Percentiles rank a stretch among this genome's conserved stretches.
Conservation (phyloP, 2,329 filamentous ascomycete genomes). For the Chrysoporthe austroafricana region DNA sequence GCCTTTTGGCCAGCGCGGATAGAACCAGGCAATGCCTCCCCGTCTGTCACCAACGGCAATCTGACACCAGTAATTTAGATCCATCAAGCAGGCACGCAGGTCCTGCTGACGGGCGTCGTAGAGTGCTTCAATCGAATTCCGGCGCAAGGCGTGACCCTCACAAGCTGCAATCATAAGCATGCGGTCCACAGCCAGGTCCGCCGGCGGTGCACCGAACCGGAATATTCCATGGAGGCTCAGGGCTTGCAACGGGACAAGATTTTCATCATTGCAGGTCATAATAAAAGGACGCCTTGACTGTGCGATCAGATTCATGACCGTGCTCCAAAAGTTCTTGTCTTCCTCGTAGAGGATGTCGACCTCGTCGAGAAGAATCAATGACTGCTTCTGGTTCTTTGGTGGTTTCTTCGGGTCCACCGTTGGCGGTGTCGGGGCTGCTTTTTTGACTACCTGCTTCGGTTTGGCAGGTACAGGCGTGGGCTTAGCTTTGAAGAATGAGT, state of each 20-base stretch:
- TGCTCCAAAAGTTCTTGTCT: constrained; percentile 92
- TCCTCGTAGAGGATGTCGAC: constrained; percentile 93
- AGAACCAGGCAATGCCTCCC: constrained; percentile 89
- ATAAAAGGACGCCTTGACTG: constrained; percentile 91
- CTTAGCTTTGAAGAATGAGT: constrained; percentile 74
- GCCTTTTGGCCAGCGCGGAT: constrained; percentile 74
- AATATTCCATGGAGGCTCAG: constrained; percentile 86
- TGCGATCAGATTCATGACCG: constrained; percentile 74
- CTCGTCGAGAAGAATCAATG: constrained; percentile 90
- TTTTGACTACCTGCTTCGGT: constrained; percentile 37
- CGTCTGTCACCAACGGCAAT: constrained; percentile 89
- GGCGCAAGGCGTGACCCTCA: constrained; percentile 80
- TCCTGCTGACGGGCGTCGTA: constrained; percentile 73
- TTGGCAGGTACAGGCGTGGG: constrained; percentile 37
- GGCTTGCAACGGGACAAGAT: constrained; percentile 72
- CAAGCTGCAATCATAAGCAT: constrained; percentile 81
- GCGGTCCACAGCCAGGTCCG: constrained; percentile 75
- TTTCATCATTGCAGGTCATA: constrained; percentile 93
- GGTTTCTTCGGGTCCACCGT: constrained; percentile 36
- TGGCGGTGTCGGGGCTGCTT: constrained; percentile 32
- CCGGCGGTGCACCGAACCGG: constrained; percentile 68
- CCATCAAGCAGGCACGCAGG: constrained; percentile 77
- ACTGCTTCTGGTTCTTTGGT: constrained; percentile 77
- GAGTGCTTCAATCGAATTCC: constrained; percentile 68
- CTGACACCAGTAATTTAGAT: constrained; percentile 96